Evolutionary conservation across 2,329 filamentous ascomycete genomes (phyloP), one percentile per base, ranked within the genome.

Genomic region (Aspergillus ochraceus): DNA sequence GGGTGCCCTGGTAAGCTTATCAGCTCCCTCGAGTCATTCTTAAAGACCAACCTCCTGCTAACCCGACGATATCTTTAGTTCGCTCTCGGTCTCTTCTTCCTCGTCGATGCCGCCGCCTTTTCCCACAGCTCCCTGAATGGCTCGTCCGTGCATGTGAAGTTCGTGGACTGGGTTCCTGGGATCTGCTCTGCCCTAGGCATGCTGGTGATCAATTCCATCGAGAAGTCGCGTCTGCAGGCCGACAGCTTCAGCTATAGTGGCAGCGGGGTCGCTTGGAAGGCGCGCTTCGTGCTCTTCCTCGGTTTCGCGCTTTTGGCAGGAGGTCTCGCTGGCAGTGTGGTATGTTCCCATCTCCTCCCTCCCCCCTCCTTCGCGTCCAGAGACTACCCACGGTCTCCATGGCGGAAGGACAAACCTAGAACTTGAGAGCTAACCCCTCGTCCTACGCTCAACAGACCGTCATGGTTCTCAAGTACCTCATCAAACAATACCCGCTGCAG

Each of bases 151-250:
- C 86, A 89, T 75, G 82, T 90, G 70, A 88, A 84, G 73, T 89
- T 90, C 74, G 82, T 89, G 65, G 87, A 90, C 78, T 90, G 87
- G 87, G 87, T 90, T 66, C 88, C 87, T 3, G 83, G 84, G 61
- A 90, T 90, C 76, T 90, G 88, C 80, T 88, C 84, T 49, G 81
- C 85, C 61, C 80, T 90, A 32, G 87, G 87, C 61, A 89, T 90
- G 87, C 81, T 90, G 54, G 86, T 90, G 67, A 89, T 90, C 80
- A 90, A 90, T 75, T 86, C 82, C 62, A 89, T 90, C 69, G 87
- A 90, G 70, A 90, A 90, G 76, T 83, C 85, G 26, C 80, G 86
- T 46, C 74, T 90, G 58, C 83, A 81, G 45, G 86, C 84, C 36
- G 87, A 90, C 71, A 85, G 79, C 69, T 89, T 86, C 71, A 85